phyloP scores from a whole-genome alignment of 1,284 basidiomycete genomes.

The Fomitopsis pinicola region DNA sequence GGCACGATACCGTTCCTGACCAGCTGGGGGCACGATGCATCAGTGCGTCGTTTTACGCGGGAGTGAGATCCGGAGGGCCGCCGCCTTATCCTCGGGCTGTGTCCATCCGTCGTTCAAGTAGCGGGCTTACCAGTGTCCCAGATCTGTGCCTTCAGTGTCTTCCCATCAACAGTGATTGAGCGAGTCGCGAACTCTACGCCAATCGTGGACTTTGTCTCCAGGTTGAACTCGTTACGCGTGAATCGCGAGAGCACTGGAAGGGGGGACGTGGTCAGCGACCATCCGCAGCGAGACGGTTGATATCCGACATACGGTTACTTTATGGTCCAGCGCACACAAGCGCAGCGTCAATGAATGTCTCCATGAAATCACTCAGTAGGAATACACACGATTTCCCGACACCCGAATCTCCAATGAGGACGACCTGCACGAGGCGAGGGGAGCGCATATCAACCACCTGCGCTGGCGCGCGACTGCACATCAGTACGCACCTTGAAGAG shows the following conservation, averaged over 20 bases:
- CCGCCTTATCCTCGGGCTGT: not conserved
- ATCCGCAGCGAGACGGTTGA: not conserved
- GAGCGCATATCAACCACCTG: constrained; percentile 8
- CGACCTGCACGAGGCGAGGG: constrained; percentile 55
- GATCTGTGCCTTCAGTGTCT: constrained; percentile 99
- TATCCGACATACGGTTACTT: constrained; percentile 30
- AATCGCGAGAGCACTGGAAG: constrained; percentile 85
- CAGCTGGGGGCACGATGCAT: constrained; percentile 53
- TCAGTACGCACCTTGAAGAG: constrained; percentile 80
- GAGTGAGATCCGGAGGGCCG: not conserved
- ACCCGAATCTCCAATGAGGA: constrained; percentile 98
- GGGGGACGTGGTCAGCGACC: not conserved
- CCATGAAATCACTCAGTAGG: not conserved
- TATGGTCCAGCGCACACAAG: not conserved
- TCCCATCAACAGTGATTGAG: constrained; percentile 91
- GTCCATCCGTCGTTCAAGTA: not conserved
- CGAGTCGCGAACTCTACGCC: constrained; percentile 99
- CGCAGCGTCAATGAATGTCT: not conserved
- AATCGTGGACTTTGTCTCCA: constrained; percentile 98
- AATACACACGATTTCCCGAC: constrained; percentile 92
- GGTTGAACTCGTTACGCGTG: constrained; percentile 99
- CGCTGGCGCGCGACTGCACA: constrained; percentile 2
- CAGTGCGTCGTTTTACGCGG: not conserved
- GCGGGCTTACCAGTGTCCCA: constrained; percentile 88
- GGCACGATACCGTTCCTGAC: constrained; percentile 97